Percentiles rank a stretch among this genome's conserved stretches.
These are phyloP conservation scores for Yamagishiella unicocca DNA, from an alignment of 139 green algal species.

Conservation along the genomic window DNA sequence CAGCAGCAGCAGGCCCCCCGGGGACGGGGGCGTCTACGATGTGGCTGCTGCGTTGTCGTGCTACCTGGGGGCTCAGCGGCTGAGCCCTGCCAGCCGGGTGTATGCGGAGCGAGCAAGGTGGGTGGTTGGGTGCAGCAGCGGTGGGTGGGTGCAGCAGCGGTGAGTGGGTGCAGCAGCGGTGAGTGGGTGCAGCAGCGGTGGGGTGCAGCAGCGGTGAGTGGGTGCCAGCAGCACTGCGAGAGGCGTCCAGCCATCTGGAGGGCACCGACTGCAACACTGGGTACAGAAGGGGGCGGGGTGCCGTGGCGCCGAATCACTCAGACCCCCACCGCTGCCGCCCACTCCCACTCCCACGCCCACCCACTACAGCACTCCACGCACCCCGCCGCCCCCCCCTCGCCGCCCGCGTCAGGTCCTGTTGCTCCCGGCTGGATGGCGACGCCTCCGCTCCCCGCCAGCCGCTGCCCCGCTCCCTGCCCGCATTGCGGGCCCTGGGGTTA, in stretches of 20 bases:
- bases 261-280: no score
- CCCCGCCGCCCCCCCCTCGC: not conserved
- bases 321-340: not conserved
- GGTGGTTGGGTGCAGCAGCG: not conserved
- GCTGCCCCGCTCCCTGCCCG: not conserved
- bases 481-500: slow-evolving; percentile 20
- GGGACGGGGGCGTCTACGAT: not conserved
- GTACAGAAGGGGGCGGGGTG: no score
- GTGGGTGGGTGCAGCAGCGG: no score
- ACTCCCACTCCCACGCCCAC: not conserved
- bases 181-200: no score
- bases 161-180: no score
- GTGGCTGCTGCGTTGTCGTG: not conserved
- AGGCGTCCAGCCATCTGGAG: no score
- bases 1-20: not conserved
- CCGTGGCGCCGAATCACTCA: no score
- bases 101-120: slow-evolving; percentile 13
- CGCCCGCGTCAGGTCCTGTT: not conserved
- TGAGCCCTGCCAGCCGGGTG: not conserved
- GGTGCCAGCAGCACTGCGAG: no score
- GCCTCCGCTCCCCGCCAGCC: not conserved
- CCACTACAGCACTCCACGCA: not conserved
- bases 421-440: slow-evolving; percentile 8
- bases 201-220: no score
- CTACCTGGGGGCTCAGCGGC: slow-evolving; percentile 1